Base-by-base conservation (phyloP, 108 stramenopile genomes). In the Fragilariopsis cylindrus region DNA sequence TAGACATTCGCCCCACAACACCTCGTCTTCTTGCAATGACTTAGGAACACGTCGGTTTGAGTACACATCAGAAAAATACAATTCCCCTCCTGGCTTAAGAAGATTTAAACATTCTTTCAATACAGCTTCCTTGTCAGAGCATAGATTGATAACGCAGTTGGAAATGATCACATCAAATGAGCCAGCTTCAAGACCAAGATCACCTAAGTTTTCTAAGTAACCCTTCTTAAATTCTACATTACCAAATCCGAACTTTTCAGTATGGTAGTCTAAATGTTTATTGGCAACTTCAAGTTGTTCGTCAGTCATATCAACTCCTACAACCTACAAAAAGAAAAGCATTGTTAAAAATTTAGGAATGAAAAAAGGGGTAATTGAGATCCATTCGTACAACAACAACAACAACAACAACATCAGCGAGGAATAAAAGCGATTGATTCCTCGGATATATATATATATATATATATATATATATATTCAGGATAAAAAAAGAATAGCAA, bases 121-220 rank as follows among this genome's bases (percentile, higher is more conserved):
- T 4, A 99, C 98, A 6, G 96, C 91, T 57, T 91, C 90, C 86
- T 98, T 98, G 73, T 98, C 96, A 41, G 96, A 48, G 78, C 92
- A 96, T 0, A 99, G 84, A 75, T 99, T 99, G 75, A 99, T 97
- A 40, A 99, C 98, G 75, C 98, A 99, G 83, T 99, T 99, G 64
- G 92, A 93, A 52, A 98, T 95, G 60, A 98, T 96, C 52, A 99
- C 88, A 84, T 99, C 98, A 64, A 97, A 95, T 8, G 83, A 78
- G 49, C 80, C 89, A 50, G 87, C 86, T 43, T 88, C 82, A 18
- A 98, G 73, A 5, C 79, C 60, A 41, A 98, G 82, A 62, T 96
- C 85, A 53, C 82, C 82, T 57, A 98, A 76, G 48, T 87, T 77
- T 72, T 98, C 98, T 64, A 99, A 86, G 63, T 89, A 86, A 47